phyloP scores from a whole-genome alignment of 2,329 filamentous ascomycete species.

The Ophiostoma australiae region DNA sequence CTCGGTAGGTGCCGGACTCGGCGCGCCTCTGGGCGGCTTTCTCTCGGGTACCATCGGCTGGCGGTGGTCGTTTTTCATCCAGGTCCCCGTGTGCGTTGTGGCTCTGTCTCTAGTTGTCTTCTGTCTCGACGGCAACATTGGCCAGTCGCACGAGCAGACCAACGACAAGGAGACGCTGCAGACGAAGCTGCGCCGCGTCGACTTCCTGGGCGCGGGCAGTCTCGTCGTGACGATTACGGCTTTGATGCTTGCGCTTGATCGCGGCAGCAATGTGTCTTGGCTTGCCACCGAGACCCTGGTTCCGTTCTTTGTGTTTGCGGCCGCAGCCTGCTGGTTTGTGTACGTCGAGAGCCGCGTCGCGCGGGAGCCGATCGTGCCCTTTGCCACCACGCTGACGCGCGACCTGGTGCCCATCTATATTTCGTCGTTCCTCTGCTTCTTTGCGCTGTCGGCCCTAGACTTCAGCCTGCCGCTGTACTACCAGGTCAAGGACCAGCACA shows the following conservation, averaged over 20 bases:
- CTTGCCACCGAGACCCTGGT: conserved; percentile 16
- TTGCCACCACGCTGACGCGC: conserved; percentile 39
- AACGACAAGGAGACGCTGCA: conserved; percentile 1
- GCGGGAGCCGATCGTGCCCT: conserved; percentile 40
- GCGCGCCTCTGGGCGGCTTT: conserved; percentile 20
- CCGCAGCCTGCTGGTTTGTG: conserved; percentile 18
- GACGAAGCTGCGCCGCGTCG: conserved; percentile 18
- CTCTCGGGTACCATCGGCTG: conserved; percentile 17
- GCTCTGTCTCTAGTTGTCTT: conserved; percentile 11
- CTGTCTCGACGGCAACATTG: conserved; percentile 10
- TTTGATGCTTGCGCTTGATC: conserved; percentile 24
- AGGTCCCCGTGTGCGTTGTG: conserved; percentile 13
- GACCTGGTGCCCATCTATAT: conserved; percentile 39
- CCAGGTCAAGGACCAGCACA: conserved; percentile 37
- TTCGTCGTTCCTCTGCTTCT: conserved; percentile 32
- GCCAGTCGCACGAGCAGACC: background rate
- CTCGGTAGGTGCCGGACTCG: conserved; percentile 21
- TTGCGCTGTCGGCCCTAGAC: conserved; percentile 37
- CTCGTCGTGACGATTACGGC: conserved; percentile 21
- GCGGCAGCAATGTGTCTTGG: conserved; percentile 24
- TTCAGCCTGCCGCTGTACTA: conserved; percentile 50
- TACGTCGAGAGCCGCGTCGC: conserved; percentile 34
- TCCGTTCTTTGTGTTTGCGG: background rate
- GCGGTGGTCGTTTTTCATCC: conserved; percentile 20
- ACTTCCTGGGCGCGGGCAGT: conserved; percentile 22